Evolutionary conservation across 2,329 filamentous ascomycete genomes (phyloP).

Genomic region (Colletotrichum eleusines): DNA sequence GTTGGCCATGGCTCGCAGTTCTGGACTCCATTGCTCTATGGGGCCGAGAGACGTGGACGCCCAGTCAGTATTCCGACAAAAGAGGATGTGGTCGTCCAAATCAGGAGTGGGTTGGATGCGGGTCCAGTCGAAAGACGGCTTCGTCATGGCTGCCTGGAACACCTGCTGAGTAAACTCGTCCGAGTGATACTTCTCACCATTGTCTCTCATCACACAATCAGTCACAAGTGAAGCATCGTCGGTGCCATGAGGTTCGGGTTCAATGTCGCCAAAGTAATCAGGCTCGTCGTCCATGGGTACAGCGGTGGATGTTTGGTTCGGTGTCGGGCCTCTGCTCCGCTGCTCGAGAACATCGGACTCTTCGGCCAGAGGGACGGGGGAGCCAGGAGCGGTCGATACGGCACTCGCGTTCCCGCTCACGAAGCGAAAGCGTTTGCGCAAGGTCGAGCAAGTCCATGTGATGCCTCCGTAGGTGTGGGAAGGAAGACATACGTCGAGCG

Average conservation of each 20-base stretch:
- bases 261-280: constrained; percentile 59
- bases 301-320: constrained; percentile 48
- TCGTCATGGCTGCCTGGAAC: constrained; percentile 51
- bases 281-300: constrained; percentile 50
- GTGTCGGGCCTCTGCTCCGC: constrained; percentile 52
- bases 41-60: constrained; percentile 78
- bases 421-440: constrained; percentile 76
- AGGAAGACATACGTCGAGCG: constrained; percentile 63
- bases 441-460: constrained; percentile 77
- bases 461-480: constrained; percentile 73
- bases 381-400: constrained; percentile 51
- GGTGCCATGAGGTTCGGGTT: constrained; percentile 33
- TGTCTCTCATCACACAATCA: constrained; percentile 47
- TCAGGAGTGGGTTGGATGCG: constrained; percentile 72
- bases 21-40: constrained; percentile 78
- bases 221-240: constrained; percentile 43
- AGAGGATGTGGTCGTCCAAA: constrained; percentile 78
- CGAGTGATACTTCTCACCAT: constrained; percentile 49
- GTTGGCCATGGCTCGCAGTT: constrained; percentile 83
- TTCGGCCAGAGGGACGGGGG: constrained; percentile 54
- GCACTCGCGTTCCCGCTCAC: constrained; percentile 67
- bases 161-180: constrained; percentile 59
- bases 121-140: constrained; percentile 84
- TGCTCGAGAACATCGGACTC: constrained; percentile 52
- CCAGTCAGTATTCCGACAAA: constrained; percentile 81